Evolutionary conservation across 306 rosid species (phyloP).

Genomic region (Echinosophora koreensis): DNA sequence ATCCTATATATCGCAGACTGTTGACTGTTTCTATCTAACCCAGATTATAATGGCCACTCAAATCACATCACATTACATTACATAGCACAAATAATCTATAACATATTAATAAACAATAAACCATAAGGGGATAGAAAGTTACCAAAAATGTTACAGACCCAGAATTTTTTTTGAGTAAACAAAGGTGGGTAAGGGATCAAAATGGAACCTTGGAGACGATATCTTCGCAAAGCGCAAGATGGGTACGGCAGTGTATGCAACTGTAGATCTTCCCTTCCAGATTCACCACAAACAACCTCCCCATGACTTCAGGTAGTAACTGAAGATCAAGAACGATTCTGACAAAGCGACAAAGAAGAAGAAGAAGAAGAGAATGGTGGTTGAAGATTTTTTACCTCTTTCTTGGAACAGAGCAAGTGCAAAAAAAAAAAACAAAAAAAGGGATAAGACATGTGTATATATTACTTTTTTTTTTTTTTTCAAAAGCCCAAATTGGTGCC

Average conservation of each 20-base stretch:
- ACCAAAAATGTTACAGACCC: conserved; percentile 5
- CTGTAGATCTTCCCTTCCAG: conserved; percentile 83
- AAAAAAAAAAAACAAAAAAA: too few species aligned
- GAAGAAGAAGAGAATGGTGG: conserved; percentile 19
- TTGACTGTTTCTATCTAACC: neutral
- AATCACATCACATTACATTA: neutral
- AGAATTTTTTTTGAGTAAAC: conserved; percentile 1
- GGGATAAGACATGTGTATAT: too few species aligned
- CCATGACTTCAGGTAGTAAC: conserved; percentile 57
- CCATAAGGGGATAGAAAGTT: conserved; percentile 17
- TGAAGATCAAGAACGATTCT: conserved; percentile 17
- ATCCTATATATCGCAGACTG: too few species aligned
- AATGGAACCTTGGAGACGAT: conserved; percentile 71
- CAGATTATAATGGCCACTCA: neutral
- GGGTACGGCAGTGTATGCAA: conserved; percentile 87
- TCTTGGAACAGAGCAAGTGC: conserved; percentile 41
- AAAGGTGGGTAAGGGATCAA: conserved; percentile 35
- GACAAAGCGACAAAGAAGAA: conserved; percentile 1
- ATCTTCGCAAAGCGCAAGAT: conserved; percentile 74
- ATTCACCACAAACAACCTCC: conserved; percentile 77
- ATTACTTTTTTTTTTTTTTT: too few species aligned
- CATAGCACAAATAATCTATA: neutral
- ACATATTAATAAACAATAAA: neutral
- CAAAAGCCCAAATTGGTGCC: too few species aligned
- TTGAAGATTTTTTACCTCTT: conserved; percentile 53